phyloP scores from a whole-genome alignment of 208 protist species.

The Naegleria gruberi region DNA sequence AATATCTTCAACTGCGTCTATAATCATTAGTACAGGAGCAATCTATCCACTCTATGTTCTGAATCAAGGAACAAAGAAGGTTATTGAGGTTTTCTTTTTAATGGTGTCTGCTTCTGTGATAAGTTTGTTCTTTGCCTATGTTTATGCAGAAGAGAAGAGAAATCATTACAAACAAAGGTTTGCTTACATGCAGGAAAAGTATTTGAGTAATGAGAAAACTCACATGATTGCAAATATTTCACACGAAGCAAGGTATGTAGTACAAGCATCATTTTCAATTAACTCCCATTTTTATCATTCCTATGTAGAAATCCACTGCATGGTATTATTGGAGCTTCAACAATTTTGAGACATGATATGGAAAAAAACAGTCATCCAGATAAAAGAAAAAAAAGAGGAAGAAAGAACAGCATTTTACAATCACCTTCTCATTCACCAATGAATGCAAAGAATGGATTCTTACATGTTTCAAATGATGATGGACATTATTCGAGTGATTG shows the following conservation, averaged over 20 bases:
- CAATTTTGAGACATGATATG: not conserved
- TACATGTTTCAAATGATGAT: not conserved
- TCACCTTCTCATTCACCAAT: not conserved
- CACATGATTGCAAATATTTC: not conserved
- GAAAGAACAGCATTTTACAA: not conserved
- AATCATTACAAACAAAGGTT: not conserved
- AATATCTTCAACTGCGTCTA: no score
- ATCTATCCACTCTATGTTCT: no score
- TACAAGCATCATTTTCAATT: not conserved
- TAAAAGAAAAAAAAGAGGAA: not conserved
- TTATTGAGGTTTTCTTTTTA: no score
- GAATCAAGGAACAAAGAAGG: no score
- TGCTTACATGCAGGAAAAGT: not conserved
- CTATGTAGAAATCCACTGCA: not conserved
- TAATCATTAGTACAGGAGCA: no score
- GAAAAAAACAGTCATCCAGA: not conserved
- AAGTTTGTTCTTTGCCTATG: not conserved
- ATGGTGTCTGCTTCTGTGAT: not conserved
- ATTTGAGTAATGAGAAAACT: not conserved
- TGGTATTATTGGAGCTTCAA: not conserved
- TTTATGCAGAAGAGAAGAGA: not conserved
- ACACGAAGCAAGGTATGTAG: not conserved
- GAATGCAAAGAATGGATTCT: no score
- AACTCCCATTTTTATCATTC: not conserved
- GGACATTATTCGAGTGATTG: not conserved